Conservation (phyloP, 495 filamentous ascomycete genomes). For the Symbiotaphrina buchneri region DNA sequence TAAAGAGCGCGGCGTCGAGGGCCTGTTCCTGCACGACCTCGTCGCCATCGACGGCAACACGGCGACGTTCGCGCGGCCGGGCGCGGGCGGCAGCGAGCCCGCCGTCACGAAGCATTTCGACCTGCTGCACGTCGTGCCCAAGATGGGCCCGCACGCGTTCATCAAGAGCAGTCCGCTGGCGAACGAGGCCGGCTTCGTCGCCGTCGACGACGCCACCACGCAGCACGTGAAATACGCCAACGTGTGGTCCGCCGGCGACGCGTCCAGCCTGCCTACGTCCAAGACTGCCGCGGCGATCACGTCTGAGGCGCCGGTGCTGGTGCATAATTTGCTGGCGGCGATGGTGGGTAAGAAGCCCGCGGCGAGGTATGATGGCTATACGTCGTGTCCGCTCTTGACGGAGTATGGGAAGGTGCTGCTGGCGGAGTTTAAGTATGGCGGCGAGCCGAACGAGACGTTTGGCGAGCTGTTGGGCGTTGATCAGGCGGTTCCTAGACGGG, state of each 20-base stretch:
- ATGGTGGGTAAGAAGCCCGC: constrained; percentile 30
- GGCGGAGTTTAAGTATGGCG: constrained; percentile 54
- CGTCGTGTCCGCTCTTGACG: constrained; percentile 42
- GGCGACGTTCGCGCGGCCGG: constrained; percentile 25
- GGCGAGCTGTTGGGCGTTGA: constrained; percentile 28
- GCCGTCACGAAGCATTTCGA: constrained; percentile 30
- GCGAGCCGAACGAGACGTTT: constrained; percentile 48
- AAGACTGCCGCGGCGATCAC: constrained; percentile 49
- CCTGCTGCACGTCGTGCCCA: constrained; percentile 35
- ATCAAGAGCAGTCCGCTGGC: constrained; percentile 32
- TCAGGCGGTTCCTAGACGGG: constrained; percentile 27
- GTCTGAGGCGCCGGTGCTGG: constrained; percentile 34
- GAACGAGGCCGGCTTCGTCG: constrained; percentile 37
- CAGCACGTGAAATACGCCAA: constrained; percentile 40
- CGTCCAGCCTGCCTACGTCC: constrained; percentile 39
- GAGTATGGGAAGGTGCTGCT: constrained; percentile 45
- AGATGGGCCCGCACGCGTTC: constrained; percentile 36
- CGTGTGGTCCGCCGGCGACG: constrained; percentile 48
- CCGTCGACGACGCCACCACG: constrained; percentile 35
- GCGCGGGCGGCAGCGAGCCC: constrained; percentile 18
- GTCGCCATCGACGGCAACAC: constrained; percentile 33
- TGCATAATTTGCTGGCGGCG: constrained; percentile 26
- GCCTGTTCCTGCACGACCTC: constrained; percentile 42
- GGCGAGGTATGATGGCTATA: constrained; percentile 39
- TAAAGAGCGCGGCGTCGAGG: constrained; percentile 37